Evolutionary conservation across 768 basidiomycete genomes (phyloP), one percentile per base, ranked within the genome.

Genomic region (Rhodosporidiobolus odoratus): DNA sequence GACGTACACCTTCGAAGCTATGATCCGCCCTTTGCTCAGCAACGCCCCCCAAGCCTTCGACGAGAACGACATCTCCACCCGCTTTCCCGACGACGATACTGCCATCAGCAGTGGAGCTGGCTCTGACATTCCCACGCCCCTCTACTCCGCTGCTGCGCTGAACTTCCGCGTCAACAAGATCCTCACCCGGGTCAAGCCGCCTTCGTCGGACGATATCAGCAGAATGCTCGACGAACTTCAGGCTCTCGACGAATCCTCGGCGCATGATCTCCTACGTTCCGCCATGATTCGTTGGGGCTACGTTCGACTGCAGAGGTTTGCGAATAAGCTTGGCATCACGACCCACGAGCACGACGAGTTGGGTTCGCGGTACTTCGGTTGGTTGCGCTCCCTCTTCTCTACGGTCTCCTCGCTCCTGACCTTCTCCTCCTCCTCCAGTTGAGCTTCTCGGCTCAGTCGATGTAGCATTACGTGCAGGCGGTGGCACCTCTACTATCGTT

Each of bases 221-320:
- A 10, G 23, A 8, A 21, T 73, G 10, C 48, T 69, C 45, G 65
- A 64, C 17, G 72, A 66, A 34, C 56, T 73, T 32, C 56, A 64
- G 15, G 19, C 52, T 15, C 37, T 56, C 53, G 58, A 64, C n/a
- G 54, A 38, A 1, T 41, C 35, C 0, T 34, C 58, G 23, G n/a
- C 27, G n/a, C 43, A 59, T 6, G 32, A 54, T 10, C 7, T 15
- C 9, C 38, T 62, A 1, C 45, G 41, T 12, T 30, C 27, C 6
- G 43, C 69, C 0, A 58, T 62, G 59, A 40, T 61, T 0, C 52
- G 64, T 0, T 65, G 41, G 23, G 45, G 58, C 4, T 65, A 32
- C 32, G 6, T 57, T 2, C 59, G 64, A 6, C 53, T 71, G 34
- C 47, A 57, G 32, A 63, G 65, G 19, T 56, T 61, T 17, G 50